Evolutionary conservation across 75 land plant genomes (phyloP).

Genomic region (Sequoiadendron giganteum): DNA sequence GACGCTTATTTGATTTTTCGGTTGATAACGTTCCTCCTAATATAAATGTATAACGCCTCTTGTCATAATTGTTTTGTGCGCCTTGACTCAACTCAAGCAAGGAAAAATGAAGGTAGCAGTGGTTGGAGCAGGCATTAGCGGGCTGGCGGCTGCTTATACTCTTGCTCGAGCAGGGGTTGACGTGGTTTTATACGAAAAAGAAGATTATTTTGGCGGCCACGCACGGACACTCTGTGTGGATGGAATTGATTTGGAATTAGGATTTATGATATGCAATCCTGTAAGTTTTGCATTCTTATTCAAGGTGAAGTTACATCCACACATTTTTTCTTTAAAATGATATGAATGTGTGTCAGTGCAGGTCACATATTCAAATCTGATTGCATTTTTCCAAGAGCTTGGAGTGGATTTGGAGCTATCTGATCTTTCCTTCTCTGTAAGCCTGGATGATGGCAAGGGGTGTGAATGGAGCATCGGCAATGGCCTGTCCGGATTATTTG

Average conservation of each 20-base stretch:
- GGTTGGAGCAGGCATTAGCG: conserved; percentile 86
- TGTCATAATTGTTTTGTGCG: no score
- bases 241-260: conserved; percentile 74
- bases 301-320: not conserved
- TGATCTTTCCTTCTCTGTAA: conserved; percentile 95
- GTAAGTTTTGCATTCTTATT: conserved; percentile 30
- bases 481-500: conserved; percentile 78
- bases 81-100: not conserved
- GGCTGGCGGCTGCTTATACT: conserved; percentile 70
- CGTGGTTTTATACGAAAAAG: conserved; percentile 87
- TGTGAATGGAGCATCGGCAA: conserved; percentile 93
- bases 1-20: no score
- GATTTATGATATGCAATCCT: conserved; percentile 97
- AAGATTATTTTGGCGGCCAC: conserved; percentile 86
- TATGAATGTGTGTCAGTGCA: conserved; percentile 16
- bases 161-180: conserved; percentile 71
- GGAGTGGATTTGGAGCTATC: conserved; percentile 89
- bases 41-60: no score
- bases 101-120: conserved; percentile 69
- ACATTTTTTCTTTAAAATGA: not conserved
- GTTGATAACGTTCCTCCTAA: no score
- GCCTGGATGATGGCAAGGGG: conserved; percentile 71
- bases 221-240: conserved; percentile 64
- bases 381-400: conserved; percentile 77
- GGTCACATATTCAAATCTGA: conserved; percentile 96